A percentile compares a stretch with the other conserved stretches of the same genome.
phyloP scores from a whole-genome alignment of 257 asterid genomes.

The Dorcoceras hygrometricum region DNA sequence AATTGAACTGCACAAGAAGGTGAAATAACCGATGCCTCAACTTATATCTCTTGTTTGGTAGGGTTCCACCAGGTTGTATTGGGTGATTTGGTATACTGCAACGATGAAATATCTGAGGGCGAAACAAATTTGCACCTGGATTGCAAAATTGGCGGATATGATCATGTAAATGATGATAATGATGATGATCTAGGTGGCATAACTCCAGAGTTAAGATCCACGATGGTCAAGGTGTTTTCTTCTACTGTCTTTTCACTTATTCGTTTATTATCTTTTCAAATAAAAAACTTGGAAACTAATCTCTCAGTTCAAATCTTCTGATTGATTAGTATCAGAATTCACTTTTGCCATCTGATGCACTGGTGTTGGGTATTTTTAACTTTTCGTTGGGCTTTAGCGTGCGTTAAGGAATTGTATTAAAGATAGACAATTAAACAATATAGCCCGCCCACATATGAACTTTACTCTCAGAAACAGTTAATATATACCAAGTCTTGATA shows the following conservation, averaged over 20 bases:
- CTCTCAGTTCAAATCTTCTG: neutral
- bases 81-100: slow-evolving; percentile 92
- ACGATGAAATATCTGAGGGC: slow-evolving; percentile 43
- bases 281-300: slow-evolving; percentile 1
- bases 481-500: too few relatives aligned
- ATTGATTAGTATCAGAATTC: slow-evolving; percentile 5
- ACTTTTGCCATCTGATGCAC: slow-evolving; percentile 10
- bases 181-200: slow-evolving; percentile 42
- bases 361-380: neutral
- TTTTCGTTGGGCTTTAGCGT: neutral
- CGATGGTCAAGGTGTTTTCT: slow-evolving; percentile 60
- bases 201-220: slow-evolving; percentile 44
- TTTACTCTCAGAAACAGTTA: too few relatives aligned
- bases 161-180: slow-evolving; percentile 31
- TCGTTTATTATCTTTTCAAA: slow-evolving; percentile 1
- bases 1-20: slow-evolving; percentile 9
- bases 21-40: slow-evolving; percentile 5
- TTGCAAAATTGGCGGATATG: slow-evolving; percentile 35
- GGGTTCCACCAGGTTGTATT: slow-evolving; percentile 62
- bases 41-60: slow-evolving; percentile 34
- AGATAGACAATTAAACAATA: neutral
- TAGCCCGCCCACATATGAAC: too few relatives aligned
- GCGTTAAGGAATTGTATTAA: neutral
- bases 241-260: neutral
- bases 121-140: slow-evolving; percentile 41